Conservation (phyloP, 2,329 filamentous ascomycete genomes). For the Trichoderma atrobrunneum region DNA sequence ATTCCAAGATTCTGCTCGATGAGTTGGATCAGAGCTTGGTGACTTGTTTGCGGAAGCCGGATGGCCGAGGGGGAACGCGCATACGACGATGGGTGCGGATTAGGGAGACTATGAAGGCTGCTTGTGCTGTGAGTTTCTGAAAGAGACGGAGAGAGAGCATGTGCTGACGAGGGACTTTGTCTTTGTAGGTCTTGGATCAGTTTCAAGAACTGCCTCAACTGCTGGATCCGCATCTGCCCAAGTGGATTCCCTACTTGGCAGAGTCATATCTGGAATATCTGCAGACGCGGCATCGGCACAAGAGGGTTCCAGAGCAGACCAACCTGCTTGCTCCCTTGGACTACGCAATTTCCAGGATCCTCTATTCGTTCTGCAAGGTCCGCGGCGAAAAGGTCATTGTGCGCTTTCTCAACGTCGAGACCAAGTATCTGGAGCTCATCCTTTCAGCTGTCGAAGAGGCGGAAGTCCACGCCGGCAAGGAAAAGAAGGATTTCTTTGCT, state of each 20-base stretch:
- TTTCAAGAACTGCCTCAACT: conserved; percentile 96
- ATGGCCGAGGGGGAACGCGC: conserved; percentile 41
- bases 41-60: conserved; percentile 52
- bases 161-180: neutral
- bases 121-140: conserved; percentile 41
- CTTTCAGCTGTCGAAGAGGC: conserved; percentile 69
- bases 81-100: conserved; percentile 50
- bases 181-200: conserved; percentile 64
- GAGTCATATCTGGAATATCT: conserved; percentile 72
- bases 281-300: conserved; percentile 42
- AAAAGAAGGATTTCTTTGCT: neutral
- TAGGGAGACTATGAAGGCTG: conserved; percentile 48
- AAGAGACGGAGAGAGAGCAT: neutral
- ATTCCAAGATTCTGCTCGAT: conserved; percentile 56
- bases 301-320: conserved; percentile 31
- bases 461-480: conserved; percentile 30
- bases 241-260: conserved; percentile 70
- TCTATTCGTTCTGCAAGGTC: conserved; percentile 94
- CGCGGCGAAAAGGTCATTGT: conserved; percentile 90
- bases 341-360: conserved; percentile 69
- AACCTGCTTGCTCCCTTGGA: conserved; percentile 55
- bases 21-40: conserved; percentile 55
- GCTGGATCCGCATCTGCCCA: conserved; percentile 77
- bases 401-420: conserved; percentile 87
- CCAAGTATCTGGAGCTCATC: conserved; percentile 77